These are phyloP conservation scores for Pouteria glomerata DNA, from an alignment of 148 eudicot species.

Conservation along the genomic window DNA sequence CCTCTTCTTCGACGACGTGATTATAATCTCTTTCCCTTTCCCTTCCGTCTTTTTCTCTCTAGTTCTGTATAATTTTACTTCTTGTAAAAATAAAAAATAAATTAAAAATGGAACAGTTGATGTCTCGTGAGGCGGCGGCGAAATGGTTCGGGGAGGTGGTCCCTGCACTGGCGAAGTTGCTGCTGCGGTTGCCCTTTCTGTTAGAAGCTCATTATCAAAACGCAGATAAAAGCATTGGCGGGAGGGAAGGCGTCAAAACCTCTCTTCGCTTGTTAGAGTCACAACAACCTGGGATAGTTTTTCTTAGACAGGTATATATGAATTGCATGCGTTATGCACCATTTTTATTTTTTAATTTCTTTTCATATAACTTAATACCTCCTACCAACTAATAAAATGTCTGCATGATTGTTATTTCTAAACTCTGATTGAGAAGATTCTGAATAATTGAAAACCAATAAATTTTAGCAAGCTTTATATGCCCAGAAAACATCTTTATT, in stretches of 20 bases:
- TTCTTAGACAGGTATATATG: conserved; percentile 73
- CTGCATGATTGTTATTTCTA: neutral
- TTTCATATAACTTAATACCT: neutral
- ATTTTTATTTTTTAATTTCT: too few relatives aligned
- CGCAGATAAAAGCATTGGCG: conserved; percentile 24
- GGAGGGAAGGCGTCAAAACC: conserved; percentile 36
- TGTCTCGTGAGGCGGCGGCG: conserved; percentile 61
- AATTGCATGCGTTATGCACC: neutral
- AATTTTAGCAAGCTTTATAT: neutral
- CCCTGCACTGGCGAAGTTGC: conserved; percentile 60
- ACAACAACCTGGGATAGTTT: conserved; percentile 68
- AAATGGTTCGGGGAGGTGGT: conserved; percentile 72
- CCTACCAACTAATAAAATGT: neutral
- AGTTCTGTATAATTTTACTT: neutral
- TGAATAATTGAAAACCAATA: neutral
- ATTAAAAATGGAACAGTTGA: conserved; percentile 37
- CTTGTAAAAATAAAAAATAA: neutral
- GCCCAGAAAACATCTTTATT: neutral
- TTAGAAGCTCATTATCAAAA: conserved; percentile 69
- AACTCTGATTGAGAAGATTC: neutral
- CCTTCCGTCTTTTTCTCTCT: neutral
- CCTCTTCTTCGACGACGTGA: conserved; percentile 82
- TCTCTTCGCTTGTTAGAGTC: conserved; percentile 72
- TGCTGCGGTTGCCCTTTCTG: conserved; percentile 56
- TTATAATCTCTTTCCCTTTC: neutral